Conservation (phyloP, 352 stramenopile genomes). For the Phytophthora crassamura region DNA sequence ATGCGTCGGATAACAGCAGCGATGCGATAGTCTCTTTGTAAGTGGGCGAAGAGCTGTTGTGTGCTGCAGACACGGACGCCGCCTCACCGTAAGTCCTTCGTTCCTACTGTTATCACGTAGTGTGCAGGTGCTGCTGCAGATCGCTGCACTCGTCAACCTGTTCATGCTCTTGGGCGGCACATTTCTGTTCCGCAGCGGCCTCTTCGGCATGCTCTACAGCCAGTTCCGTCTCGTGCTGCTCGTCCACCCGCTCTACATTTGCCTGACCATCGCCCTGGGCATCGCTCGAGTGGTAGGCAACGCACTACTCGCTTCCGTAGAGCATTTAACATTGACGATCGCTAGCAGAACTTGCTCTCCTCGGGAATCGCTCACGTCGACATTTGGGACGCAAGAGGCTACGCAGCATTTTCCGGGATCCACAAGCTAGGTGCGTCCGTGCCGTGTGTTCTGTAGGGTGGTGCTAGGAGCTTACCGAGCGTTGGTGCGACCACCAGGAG, state of each 20-base stretch:
- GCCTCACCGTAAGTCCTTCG: too few relatives aligned
- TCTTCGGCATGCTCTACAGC: constrained; percentile 64
- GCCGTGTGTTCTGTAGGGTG: background rate
- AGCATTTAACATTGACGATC: background rate
- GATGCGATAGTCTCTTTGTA: constrained; percentile 67
- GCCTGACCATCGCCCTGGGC: constrained; percentile 52
- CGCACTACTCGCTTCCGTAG: background rate
- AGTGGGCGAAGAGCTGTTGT: background rate
- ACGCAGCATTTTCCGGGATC: constrained; percentile 48
- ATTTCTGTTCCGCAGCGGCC: constrained; percentile 75
- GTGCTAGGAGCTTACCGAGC: background rate
- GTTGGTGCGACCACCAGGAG: constrained; percentile 34
- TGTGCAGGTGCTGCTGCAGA: constrained; percentile 72
- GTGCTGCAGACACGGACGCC: too few relatives aligned
- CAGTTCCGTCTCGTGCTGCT: constrained; percentile 61
- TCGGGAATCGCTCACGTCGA: constrained; percentile 34
- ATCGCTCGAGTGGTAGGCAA: constrained; percentile 44
- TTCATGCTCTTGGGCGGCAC: constrained; percentile 65
- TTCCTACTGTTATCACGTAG: constrained; percentile 20
- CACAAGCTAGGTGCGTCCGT: constrained; percentile 60
- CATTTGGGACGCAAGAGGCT: constrained; percentile 55
- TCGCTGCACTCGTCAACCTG: constrained; percentile 61
- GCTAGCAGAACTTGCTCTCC: constrained; percentile 43
- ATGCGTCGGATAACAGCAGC: constrained; percentile 34
- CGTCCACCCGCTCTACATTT: constrained; percentile 59